A percentile compares a stretch with the other conserved stretches of the same genome.
Conservation (phyloP, 2,329 filamentous ascomycete species). For the Penicillium brasilianum region DNA sequence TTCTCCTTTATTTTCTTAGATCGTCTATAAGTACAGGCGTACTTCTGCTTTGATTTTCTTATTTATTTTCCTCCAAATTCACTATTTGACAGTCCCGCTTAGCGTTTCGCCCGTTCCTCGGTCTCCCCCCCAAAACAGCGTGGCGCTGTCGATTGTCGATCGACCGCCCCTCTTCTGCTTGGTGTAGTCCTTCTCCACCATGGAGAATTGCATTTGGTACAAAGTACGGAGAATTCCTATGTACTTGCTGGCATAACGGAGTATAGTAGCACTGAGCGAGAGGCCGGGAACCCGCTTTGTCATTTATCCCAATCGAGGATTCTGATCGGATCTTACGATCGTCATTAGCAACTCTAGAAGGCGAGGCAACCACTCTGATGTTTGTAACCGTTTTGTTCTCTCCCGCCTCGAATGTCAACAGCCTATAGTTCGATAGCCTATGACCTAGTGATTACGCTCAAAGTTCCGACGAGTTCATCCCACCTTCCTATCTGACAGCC, state of each 20-base stretch:
- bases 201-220: not conserved
- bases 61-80: not conserved
- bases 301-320: not conserved
- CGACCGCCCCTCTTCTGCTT: constrained; percentile 5
- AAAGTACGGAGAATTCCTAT: not conserved
- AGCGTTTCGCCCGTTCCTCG: constrained; percentile 11
- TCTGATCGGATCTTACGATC: not conserved
- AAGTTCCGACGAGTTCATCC: not conserved
- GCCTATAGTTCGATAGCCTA: not conserved
- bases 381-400: not conserved
- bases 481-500: not conserved
- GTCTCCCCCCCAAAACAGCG: constrained; percentile 16
- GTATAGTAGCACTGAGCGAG: not conserved
- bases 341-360: not conserved
- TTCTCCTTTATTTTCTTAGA: constrained; percentile 1
- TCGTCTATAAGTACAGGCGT: not conserved
- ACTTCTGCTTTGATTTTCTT: not conserved
- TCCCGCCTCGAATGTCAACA: not conserved
- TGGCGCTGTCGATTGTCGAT: constrained; percentile 30
- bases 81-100: constrained; percentile 13
- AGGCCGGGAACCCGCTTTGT: not conserved
- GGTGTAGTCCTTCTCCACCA: constrained; percentile 3
- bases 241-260: not conserved
- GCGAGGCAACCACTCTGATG: constrained; percentile 3
- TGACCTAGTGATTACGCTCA: not conserved